A percentile compares a stretch with the other conserved stretches of the same genome.
Conservation (phyloP, 2,329 filamentous ascomycete genomes). For the Aspergillus hiratsukae region DNA sequence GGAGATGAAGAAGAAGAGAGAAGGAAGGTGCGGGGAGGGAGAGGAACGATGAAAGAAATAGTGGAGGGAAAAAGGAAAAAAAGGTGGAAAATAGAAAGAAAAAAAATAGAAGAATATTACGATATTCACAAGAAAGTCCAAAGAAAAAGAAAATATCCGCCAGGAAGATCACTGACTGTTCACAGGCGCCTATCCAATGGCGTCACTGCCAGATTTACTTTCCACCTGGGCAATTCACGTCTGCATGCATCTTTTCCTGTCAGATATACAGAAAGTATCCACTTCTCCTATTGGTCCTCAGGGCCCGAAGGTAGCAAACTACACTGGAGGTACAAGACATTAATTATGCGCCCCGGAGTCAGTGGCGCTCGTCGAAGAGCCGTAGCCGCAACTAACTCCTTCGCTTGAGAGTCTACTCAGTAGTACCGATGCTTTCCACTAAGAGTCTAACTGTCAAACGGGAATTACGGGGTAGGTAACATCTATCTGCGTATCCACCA, state of each 20-base stretch:
- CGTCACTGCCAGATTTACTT: background rate
- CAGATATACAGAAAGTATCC: background rate
- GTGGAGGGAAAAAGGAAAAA: background rate
- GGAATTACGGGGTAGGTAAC: no score
- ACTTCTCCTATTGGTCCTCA: background rate
- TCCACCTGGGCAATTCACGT: background rate
- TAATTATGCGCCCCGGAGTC: background rate
- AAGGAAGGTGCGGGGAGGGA: slow-evolving; percentile 5
- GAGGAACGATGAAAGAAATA: background rate
- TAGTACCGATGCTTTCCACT: background rate
- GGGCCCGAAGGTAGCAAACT: background rate
- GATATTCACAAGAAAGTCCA: background rate
- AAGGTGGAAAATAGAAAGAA: slow-evolving; percentile 2
- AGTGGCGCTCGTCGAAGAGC: background rate
- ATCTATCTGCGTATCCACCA: no score
- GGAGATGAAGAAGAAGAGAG: slow-evolving; percentile 1
- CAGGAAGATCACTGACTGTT: background rate
- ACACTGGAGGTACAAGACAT: background rate
- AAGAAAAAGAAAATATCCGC: background rate
- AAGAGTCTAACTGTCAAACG: no score
- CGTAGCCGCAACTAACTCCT: background rate
- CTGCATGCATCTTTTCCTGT: background rate
- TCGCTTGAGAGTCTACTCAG: background rate
- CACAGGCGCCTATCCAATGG: background rate
- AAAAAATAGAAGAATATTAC: background rate